Base-by-base conservation (phyloP, 495 filamentous ascomycete species). In the Penicillium flavigenum region DNA sequence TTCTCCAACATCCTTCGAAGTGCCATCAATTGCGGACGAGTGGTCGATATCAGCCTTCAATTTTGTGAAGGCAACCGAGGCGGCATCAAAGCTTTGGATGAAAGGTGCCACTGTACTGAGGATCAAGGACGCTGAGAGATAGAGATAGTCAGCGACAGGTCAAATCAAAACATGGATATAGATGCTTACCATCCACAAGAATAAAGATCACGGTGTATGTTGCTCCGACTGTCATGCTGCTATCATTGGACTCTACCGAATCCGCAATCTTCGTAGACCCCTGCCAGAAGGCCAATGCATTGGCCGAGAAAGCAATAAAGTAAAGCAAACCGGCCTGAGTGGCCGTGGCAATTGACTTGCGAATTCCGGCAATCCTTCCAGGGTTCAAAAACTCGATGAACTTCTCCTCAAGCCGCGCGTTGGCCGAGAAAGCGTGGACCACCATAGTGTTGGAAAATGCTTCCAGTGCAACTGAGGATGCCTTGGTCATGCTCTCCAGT, bases 221-320 rank as follows among this genome's bases (percentile, higher is more conserved):
- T 19, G 81, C 71, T 32, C 85, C 85, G 20, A 84, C 78, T 5
- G 77, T 77, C 32, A 70, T 65, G 16, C 52, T 47, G 1, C 73
- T 73, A 7, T 61, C 65, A 38, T 43, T 41, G 0, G 67, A 69
- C 5, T 71, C 69, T 24, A 80, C 72, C 4, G 74, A 71, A 56
- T 76, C 63, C 17, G 79, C 80, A 50, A 86, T 78, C 20, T 72
- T 72, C 38, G 63, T 68, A 47, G 78, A 80, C 9, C 85, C 86
- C 56, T 86, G 79, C 83, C 83, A 88, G 57, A 85, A 88, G 1
- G 84, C 84, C 10, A 88, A 66, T 19, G 77, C 84, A 63, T 86
- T 86, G 11, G 81, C 84, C 2, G 79, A 75, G 59, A 81, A 86
- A 8, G 81, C 81, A 57, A 86, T 80, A 51, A 87, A 87, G 58